Conservation (phyloP, 148 eudicot genomes). For the Arbutus unedo region DNA sequence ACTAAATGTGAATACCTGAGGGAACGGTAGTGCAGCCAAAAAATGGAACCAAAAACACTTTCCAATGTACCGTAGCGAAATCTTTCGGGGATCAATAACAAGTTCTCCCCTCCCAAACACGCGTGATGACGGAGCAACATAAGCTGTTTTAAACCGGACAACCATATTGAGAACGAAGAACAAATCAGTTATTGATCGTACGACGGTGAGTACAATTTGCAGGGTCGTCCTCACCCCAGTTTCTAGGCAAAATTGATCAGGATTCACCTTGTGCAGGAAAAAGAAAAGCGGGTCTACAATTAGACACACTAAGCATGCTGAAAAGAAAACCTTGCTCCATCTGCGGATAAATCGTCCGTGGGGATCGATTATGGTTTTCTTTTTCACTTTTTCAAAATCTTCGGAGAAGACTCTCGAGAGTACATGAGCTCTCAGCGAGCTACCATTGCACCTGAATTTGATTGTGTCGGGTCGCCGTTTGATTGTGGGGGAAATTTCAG, state of each 20-base stretch:
- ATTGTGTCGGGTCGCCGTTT: neutral
- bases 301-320: slow-evolving; percentile 44
- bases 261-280: slow-evolving; percentile 40
- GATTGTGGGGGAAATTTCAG: neutral
- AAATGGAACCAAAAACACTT: slow-evolving; percentile 50
- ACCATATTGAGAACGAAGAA: slow-evolving; percentile 49
- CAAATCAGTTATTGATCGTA: slow-evolving; percentile 47
- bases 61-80: slow-evolving; percentile 41
- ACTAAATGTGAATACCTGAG: slow-evolving; percentile 39
- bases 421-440: slow-evolving; percentile 37
- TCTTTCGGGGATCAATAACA: slow-evolving; percentile 48
- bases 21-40: slow-evolving; percentile 66
- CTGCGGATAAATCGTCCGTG: slow-evolving; percentile 27
- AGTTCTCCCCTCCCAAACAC: slow-evolving; percentile 76
- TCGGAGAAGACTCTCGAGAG: slow-evolving; percentile 60
- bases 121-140: slow-evolving; percentile 65
- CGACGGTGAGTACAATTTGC: slow-evolving; percentile 41
- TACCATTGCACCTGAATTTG: slow-evolving; percentile 12
- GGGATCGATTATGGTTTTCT: slow-evolving; percentile 47
- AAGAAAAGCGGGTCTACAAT: slow-evolving; percentile 69
- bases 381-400: slow-evolving; percentile 41
- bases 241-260: slow-evolving; percentile 38
- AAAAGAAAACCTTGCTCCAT: slow-evolving; percentile 53
- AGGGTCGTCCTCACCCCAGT: slow-evolving; percentile 25
- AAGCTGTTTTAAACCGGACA: slow-evolving; percentile 58